These are phyloP conservation scores for Xylaria acuta DNA, from an alignment of 495 filamentous ascomycete species.

Conservation along the genomic window DNA sequence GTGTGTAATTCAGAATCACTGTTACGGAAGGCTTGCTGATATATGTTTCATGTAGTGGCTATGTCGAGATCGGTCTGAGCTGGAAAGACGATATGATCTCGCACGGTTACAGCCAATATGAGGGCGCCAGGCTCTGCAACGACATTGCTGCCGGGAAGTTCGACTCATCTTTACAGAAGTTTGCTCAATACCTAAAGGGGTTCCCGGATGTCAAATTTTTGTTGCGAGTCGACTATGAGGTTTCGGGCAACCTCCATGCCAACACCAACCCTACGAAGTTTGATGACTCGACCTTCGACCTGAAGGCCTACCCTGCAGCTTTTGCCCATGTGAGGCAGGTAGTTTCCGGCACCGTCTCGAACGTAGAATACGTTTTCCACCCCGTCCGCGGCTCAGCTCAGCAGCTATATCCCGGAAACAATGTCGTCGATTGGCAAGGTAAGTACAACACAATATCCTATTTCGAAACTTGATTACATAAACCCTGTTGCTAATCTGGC, in stretches of 20 bases:
- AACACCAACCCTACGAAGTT: neutral
- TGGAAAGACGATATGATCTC: constrained; percentile 8
- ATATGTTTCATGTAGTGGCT: neutral
- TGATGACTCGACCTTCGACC: neutral
- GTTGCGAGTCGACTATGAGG: neutral
- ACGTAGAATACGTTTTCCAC: constrained; percentile 1
- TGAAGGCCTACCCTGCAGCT: neutral
- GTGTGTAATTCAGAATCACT: neutral
- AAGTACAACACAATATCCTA: neutral
- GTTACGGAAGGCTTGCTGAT: neutral
- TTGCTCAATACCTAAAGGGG: neutral
- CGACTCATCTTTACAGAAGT: neutral
- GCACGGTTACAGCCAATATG: neutral
- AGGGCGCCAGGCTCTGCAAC: neutral
- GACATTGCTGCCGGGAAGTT: neutral
- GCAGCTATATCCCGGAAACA: neutral
- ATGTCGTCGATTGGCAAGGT: constrained; percentile 3
- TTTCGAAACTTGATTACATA: neutral
- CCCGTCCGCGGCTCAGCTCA: neutral
- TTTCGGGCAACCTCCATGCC: neutral
- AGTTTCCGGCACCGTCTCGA: neutral
- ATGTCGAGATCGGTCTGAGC: constrained; percentile 1
- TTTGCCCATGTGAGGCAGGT: neutral
- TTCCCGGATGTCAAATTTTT: neutral
- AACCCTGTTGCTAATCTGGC: neutral